Evolutionary conservation across 352 stramenopile species (phyloP).

Genomic region (Phytophthora pinifolia): DNA sequence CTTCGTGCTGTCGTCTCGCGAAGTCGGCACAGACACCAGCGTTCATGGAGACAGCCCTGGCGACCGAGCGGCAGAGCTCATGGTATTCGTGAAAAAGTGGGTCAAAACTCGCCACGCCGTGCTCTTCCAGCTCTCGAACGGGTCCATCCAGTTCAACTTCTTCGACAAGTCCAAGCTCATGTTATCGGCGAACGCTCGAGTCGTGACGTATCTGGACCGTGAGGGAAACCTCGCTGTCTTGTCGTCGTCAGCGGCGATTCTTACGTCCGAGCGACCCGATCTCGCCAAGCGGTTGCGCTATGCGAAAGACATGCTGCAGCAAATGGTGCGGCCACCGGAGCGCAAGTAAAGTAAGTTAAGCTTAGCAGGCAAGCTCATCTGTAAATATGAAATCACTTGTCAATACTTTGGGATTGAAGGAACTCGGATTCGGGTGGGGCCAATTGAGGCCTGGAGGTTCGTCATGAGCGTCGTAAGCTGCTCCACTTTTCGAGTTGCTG

Average conservation of each 20-base stretch:
- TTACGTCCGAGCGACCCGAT: conserved; percentile 60
- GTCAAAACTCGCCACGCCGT: conserved; percentile 97
- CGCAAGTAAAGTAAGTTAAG: conserved; percentile 23
- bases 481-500: conserved; percentile 37
- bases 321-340: conserved; percentile 71
- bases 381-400: conserved; percentile 38
- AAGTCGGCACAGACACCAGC: conserved; percentile 25
- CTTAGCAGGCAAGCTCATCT: conserved; percentile 8
- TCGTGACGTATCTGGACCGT: conserved; percentile 91
- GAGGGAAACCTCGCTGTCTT: conserved; percentile 58
- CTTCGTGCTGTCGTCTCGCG: conserved; percentile 23
- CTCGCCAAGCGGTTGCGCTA: conserved; percentile 88
- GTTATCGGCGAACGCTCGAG: conserved; percentile 88
- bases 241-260: conserved; percentile 53
- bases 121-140: conserved; percentile 97
- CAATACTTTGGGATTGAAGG: conserved; percentile 28
- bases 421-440: conserved; percentile 21
- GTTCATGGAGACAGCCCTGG: conserved; percentile 10
- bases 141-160: conserved; percentile 96
- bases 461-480: conserved; percentile 40
- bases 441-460: conserved; percentile 34
- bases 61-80: conserved; percentile 21
- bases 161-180: conserved; percentile 97
- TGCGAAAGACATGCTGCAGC: conserved; percentile 96
- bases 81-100: conserved; percentile 98